These are phyloP conservation scores for Paraglomus occultum DNA, from an alignment of 192 early-diverging fungal species.

Conservation along the genomic window DNA sequence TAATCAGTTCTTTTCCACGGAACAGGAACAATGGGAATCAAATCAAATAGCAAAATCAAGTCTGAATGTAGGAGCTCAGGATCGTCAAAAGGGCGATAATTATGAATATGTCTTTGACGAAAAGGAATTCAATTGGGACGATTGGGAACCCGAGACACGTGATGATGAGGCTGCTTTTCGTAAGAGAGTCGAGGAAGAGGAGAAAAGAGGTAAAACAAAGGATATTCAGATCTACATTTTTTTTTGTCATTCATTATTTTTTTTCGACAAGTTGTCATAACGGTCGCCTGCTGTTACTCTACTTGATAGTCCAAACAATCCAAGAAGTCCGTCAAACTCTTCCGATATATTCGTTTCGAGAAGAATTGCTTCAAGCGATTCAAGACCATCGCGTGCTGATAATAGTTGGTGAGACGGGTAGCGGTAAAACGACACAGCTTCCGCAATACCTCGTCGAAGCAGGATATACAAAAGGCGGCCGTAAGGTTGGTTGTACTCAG, in stretches of 20 bases:
- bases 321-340: conserved; percentile 80
- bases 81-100: conserved; percentile 52
- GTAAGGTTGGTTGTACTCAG: conserved; percentile 95
- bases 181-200: conserved; percentile 57
- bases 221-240: conserved; percentile 21
- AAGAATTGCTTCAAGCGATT: conserved; percentile 81
- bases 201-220: conserved; percentile 57
- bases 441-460: conserved; percentile 96
- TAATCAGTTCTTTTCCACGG: conserved; percentile 66
- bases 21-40: conserved; percentile 94
- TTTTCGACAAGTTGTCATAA: conserved; percentile 11
- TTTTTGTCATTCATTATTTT: background rate
- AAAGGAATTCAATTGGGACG: conserved; percentile 85
- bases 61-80: conserved; percentile 52
- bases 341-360: conserved; percentile 86
- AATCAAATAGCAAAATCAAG: conserved; percentile 70
- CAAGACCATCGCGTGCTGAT: conserved; percentile 85
- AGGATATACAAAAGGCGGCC: conserved; percentile 85
- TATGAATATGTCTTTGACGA: conserved; percentile 97
- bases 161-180: conserved; percentile 54
- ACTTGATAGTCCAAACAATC: conserved; percentile 45
- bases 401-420: conserved; percentile 97
- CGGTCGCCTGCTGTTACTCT: background rate
- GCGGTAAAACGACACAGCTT: conserved; percentile 98
- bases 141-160: conserved; percentile 53